Evolutionary conservation across 2,329 filamentous ascomycete genomes (phyloP).

Genomic region (Sordariomycetes sp.): DNA sequence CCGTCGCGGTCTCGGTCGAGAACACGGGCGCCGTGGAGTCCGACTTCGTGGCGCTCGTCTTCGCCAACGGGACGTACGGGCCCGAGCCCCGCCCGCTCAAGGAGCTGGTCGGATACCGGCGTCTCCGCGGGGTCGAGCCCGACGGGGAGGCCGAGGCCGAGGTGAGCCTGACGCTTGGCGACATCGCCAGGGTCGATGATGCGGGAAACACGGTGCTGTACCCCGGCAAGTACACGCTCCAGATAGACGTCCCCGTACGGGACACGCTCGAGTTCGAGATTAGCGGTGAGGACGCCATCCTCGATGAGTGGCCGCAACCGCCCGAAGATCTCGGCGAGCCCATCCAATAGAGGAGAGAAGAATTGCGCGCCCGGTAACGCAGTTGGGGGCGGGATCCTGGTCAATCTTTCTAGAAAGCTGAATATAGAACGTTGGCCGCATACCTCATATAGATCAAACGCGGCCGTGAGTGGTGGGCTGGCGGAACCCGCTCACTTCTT

Average conservation of each 20-base stretch:
- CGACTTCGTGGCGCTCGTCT: slow-evolving; percentile 42
- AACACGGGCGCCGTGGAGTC: slow-evolving; percentile 35
- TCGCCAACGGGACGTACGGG: slow-evolving; percentile 31
- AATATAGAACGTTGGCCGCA: background rate
- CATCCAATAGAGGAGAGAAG: background rate
- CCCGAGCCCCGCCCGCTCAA: slow-evolving; percentile 41
- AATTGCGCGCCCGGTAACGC: background rate
- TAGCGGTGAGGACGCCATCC: slow-evolving; percentile 26
- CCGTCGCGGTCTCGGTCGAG: slow-evolving; percentile 28
- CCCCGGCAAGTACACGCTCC: slow-evolving; percentile 37
- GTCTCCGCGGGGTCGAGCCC: slow-evolving; percentile 26
- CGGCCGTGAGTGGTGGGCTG: background rate
- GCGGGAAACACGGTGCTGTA: slow-evolving; percentile 39
- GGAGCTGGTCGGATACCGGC: slow-evolving; percentile 36
- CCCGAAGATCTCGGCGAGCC: background rate
- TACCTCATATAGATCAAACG: background rate
- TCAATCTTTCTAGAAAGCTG: background rate
- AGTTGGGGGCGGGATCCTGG: background rate
- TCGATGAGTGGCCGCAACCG: slow-evolving; percentile 22
- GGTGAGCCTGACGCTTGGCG: slow-evolving; percentile 34
- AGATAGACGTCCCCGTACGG: slow-evolving; percentile 31
- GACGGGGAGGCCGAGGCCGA: slow-evolving; percentile 18
- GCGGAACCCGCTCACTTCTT: background rate
- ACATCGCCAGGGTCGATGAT: slow-evolving; percentile 36
- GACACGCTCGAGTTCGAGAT: slow-evolving; percentile 31